Percentiles rank a stretch among this genome's conserved stretches.
phyloP scores from a whole-genome alignment of 352 stramenopile genomes.

The Halophytophthora batemanensis region DNA sequence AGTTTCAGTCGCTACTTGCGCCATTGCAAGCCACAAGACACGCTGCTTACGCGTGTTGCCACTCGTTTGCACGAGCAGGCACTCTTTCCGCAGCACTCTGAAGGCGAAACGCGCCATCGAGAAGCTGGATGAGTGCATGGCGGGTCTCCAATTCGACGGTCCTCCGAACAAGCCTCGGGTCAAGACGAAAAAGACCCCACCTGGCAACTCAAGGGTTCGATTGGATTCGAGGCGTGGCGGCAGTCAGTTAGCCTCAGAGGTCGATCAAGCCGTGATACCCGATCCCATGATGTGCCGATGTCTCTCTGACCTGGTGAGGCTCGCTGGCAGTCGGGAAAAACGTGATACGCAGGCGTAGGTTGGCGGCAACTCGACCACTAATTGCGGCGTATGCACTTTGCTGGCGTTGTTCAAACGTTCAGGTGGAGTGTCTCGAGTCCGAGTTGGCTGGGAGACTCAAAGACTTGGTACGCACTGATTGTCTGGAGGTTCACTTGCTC shows the following conservation, averaged over 20 bases:
- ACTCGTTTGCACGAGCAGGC: slow-evolving; percentile 9
- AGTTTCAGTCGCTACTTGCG: background rate
- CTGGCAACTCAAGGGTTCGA: slow-evolving; percentile 6
- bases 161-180: slow-evolving; percentile 1
- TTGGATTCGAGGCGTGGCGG: background rate
- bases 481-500: background rate
- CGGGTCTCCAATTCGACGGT: background rate
- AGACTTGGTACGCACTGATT: slow-evolving; percentile 29
- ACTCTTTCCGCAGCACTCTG: slow-evolving; percentile 34
- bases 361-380: slow-evolving; percentile 22
- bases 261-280: slow-evolving; percentile 7
- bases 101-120: slow-evolving; percentile 13
- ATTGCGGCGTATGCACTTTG: too few species aligned
- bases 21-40: background rate
- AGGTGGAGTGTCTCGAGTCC: slow-evolving; percentile 25
- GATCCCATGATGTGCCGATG: slow-evolving; percentile 36
- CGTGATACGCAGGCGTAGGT: background rate
- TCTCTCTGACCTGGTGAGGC: slow-evolving; percentile 28
- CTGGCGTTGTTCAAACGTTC: too few species aligned
- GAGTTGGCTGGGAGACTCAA: slow-evolving; percentile 30
- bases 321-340: background rate
- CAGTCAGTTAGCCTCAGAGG: background rate
- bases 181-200: background rate
- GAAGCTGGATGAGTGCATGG: slow-evolving; percentile 18
- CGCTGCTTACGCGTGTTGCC: background rate